Percentiles rank a stretch among this genome's conserved stretches.
Evolutionary conservation across 2,329 filamentous ascomycete species (phyloP).

Genomic region (Aspergillus pseudoterreus): DNA sequence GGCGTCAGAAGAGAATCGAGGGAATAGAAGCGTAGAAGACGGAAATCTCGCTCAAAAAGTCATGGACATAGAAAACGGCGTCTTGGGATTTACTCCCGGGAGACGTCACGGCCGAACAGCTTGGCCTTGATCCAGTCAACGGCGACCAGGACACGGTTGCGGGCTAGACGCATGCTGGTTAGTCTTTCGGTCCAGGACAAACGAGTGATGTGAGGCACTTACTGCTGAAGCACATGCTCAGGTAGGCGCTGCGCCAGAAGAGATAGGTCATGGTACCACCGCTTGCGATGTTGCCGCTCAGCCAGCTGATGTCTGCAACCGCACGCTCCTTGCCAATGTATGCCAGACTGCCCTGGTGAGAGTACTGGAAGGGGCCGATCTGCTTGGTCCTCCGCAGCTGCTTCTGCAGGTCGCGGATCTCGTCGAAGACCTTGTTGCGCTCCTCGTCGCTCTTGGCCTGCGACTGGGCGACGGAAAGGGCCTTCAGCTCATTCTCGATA

Average conservation of each 20-base stretch:
- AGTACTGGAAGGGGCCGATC: slow-evolving; percentile 97
- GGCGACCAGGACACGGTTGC: slow-evolving; percentile 88
- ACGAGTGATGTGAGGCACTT: slow-evolving; percentile 46
- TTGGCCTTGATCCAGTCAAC: slow-evolving; percentile 98
- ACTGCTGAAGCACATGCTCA: slow-evolving; percentile 99
- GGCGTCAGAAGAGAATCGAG: slow-evolving; percentile 13
- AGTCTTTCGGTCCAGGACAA: background rate
- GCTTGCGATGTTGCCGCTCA: slow-evolving; percentile 91
- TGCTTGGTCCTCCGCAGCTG: slow-evolving; percentile 86
- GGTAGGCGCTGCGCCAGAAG: slow-evolving; percentile 96
- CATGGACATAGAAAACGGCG: slow-evolving; percentile 12
- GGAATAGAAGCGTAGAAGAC: slow-evolving; percentile 8
- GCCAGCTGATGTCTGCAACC: slow-evolving; percentile 94
- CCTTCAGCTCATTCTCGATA: slow-evolving; percentile 70
- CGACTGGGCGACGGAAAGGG: slow-evolving; percentile 63
- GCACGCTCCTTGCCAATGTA: slow-evolving; percentile 99
- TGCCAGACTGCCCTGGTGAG: slow-evolving; percentile 91
- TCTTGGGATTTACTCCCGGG: slow-evolving; percentile 40
- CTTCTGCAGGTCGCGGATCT: slow-evolving; percentile 85
- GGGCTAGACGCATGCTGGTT: slow-evolving; percentile 53
- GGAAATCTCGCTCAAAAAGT: slow-evolving; percentile 13
- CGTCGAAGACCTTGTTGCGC: slow-evolving; percentile 57
- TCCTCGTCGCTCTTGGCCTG: slow-evolving; percentile 62
- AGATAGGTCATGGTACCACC: slow-evolving; percentile 93
- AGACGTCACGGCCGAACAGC: slow-evolving; percentile 89